Conservation (phyloP, 1,139 yeast genomes). For the Schwanniomyces etchellsii region DNA sequence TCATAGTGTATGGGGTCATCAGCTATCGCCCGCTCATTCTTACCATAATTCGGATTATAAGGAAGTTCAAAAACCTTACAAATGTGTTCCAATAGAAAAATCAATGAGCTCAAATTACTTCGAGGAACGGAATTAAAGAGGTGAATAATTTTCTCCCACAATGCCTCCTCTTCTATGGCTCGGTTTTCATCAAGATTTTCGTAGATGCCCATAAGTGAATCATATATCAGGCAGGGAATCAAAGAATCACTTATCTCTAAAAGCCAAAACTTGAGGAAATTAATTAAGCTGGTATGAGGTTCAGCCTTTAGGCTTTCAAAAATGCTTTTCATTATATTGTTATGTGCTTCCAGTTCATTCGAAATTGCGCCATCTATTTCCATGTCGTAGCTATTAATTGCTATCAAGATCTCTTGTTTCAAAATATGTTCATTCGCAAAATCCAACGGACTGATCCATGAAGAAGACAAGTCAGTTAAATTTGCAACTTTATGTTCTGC, state of each 20-base stretch:
- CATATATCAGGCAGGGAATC: constrained; percentile 40
- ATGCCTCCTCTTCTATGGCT: constrained; percentile 3
- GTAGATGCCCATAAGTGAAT: constrained; percentile 25
- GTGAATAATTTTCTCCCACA: constrained; percentile 18
- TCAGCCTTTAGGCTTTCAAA: constrained; percentile 12
- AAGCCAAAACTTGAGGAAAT: constrained; percentile 37
- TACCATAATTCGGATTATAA: constrained; percentile 23
- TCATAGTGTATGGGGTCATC: constrained; percentile 14
- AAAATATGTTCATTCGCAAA: constrained; percentile 30
- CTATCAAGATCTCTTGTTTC: constrained; percentile 24
- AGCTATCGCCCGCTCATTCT: constrained; percentile 6
- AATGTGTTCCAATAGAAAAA: constrained; percentile 34
- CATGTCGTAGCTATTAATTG: constrained; percentile 17
- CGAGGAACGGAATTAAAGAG: constrained; percentile 33
- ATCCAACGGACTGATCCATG: constrained; percentile 30
- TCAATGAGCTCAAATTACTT: constrained; percentile 35
- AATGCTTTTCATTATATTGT: constrained; percentile 17
- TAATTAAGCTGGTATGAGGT: constrained; percentile 14
- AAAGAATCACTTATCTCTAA: constrained; percentile 39
- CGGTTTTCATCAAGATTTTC: constrained; percentile 4
- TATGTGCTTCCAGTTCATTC: constrained; percentile 19
- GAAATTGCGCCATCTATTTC: constrained; percentile 10
- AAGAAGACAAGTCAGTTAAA: constrained; percentile 5
- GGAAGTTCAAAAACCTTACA: constrained; percentile 19
- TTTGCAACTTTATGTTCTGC: constrained; percentile 14